A percentile compares a stretch with the other conserved stretches of the same genome.
phyloP scores from a whole-genome alignment of 2,329 filamentous ascomycete genomes.

The Trichophyton simii region DNA sequence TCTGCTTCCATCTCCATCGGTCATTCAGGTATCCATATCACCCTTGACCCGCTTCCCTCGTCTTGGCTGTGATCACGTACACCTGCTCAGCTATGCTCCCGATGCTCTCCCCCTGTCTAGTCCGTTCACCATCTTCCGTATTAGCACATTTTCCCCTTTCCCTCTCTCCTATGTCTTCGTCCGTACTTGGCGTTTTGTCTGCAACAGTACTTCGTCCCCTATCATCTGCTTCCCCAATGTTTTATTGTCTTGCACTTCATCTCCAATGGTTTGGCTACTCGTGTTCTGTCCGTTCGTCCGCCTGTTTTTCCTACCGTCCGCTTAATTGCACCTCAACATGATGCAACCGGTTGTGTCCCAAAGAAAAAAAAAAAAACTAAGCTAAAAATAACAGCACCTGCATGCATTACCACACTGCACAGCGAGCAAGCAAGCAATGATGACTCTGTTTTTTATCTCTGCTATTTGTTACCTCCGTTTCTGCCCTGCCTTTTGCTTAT shows the following conservation, averaged over 20 bases:
- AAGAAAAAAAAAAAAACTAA: not conserved
- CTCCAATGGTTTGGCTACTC: not conserved
- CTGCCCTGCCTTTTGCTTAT: not conserved
- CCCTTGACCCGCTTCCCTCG: not conserved
- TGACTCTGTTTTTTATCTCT: not conserved
- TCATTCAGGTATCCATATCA: not conserved
- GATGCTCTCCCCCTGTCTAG: not conserved
- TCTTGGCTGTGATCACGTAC: not conserved
- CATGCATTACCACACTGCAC: not conserved
- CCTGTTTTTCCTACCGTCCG: not conserved
- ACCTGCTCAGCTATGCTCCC: not conserved
- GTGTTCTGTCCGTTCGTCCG: not conserved
- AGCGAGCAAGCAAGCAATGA: constrained; percentile 3
- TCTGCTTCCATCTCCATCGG: no score
- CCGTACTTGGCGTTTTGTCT: not conserved
- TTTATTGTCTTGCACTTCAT: not conserved
- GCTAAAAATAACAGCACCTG: not conserved
- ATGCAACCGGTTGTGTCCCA: not conserved
- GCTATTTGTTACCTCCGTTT: no score
- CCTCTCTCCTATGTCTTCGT: not conserved
- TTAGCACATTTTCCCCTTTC: not conserved
- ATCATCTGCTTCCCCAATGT: not conserved
- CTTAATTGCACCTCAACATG: not conserved
- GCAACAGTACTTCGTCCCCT: not conserved
- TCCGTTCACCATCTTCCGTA: not conserved